Base-by-base conservation (phyloP, 768 basidiomycete species). In the Naganishia vishniacii region DNA sequence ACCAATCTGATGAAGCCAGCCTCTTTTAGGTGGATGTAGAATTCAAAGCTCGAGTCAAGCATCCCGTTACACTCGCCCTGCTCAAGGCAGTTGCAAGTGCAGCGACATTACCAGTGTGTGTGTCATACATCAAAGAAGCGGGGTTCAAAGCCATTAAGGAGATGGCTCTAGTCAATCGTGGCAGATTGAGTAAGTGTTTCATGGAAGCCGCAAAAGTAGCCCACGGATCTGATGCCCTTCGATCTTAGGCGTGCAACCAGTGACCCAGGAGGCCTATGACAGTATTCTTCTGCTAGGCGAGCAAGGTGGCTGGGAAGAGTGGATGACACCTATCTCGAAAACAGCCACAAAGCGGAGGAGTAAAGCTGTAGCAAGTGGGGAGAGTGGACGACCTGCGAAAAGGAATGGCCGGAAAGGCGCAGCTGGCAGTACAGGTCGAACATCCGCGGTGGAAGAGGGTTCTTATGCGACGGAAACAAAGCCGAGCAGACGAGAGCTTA, bases 111-210 rank as follows among this genome's bases (percentile, higher is more conserved):
- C 85, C 86, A 2, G 75, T 79, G 41, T 82, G 82, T 59, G 73
- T 90, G n/a, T 78, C 77, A 6, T 92, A 91, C 75, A 82, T 92
- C 25, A 84, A 83, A 3, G 77, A 81, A 61, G 79, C 81, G 1
- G 89, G 85, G 13, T 77, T 84, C 0, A 76, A 81, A 61, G 84
- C 67, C 45, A 65, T 75, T 25, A 59, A 73, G 86, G 87, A 72
- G 9, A 93, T 92, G 89, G 82, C 86, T 53, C 79, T 97, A 23
- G 82, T 94, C 15, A 86, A 81, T 13, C 82, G 88, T 18, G 90
- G 91, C 3, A 80, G 92, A 59, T 81, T 95, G 45, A 93, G 90
- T 75, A 53, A 62, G n/a, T n/a, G n/a, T n/a, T n/a, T n/a, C n/a
- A n/a, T n/a, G n/a, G n/a, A n/a, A n/a, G 72, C 68, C 7, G 8